Evolutionary conservation across 1,284 basidiomycete genomes (phyloP).

Genomic region (Tetrapyrgos nigripes): DNA sequence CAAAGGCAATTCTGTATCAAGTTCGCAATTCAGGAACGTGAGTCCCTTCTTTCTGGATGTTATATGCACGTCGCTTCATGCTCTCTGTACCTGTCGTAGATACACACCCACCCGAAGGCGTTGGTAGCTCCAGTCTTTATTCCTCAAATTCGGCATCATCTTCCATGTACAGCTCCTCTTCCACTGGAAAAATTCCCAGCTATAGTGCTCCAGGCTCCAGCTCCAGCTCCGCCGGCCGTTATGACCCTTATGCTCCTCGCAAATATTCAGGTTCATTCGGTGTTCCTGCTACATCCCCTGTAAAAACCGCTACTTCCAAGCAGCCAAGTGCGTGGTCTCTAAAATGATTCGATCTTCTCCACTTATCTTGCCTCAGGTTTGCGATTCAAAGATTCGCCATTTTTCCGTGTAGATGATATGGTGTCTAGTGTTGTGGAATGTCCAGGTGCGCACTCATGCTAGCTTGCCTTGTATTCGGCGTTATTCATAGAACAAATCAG

Average conservation of each 20-base stretch:
- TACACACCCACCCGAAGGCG: slow-evolving; percentile 9
- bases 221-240: slow-evolving; percentile 27
- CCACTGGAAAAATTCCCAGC: neutral
- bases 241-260: slow-evolving; percentile 69
- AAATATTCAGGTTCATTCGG: slow-evolving; percentile 42
- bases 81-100: slow-evolving; percentile 11
- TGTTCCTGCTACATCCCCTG: slow-evolving; percentile 2
- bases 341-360: slow-evolving; percentile 12
- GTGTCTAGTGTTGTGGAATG: slow-evolving; percentile 73
- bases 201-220: slow-evolving; percentile 1
- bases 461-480: neutral
- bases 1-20: slow-evolving; percentile 64
- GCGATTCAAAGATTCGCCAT: slow-evolving; percentile 82
- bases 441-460: slow-evolving; percentile 58
- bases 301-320: neutral
- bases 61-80: slow-evolving; percentile 19
- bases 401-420: slow-evolving; percentile 70
- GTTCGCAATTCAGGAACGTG: slow-evolving; percentile 66
- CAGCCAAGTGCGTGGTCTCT: slow-evolving; percentile 8
- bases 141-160: neutral
- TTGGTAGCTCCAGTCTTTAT: slow-evolving; percentile 3
- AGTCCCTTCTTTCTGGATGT: slow-evolving; percentile 38
- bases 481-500: slow-evolving; percentile 44
- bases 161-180: neutral
- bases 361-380: slow-evolving; percentile 52